Base-by-base conservation (phyloP, 2,329 filamentous ascomycete genomes). In the Bipolaris sorokiniana region DNA sequence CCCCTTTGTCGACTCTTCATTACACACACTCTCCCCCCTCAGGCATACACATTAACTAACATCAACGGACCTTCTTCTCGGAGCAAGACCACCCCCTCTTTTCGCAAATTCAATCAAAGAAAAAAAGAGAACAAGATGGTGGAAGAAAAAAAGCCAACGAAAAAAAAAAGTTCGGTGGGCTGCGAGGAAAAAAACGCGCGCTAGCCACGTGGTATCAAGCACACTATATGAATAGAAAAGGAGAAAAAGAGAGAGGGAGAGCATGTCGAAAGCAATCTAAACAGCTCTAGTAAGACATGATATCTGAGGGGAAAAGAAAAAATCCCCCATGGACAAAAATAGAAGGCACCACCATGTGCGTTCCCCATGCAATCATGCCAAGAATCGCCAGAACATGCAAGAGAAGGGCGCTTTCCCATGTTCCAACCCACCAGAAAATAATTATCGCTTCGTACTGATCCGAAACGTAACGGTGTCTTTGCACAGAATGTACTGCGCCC, bases 121-220 rank as follows among this genome's bases (percentile, higher is more conserved):
- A 20, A 36, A 33, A 7, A 37, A 36, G n/a, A 16, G 37, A 37
- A 15, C 13, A 34, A 34, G 15, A 46, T 48, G 20, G 36, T 10
- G 22, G 33, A 13, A 1, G 16, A 23, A 47, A 16, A 22, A 52
- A 52, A 42, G 20, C n/a, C 31, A 54, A 42, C 10, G 28, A 28
- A 38, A 51, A 44, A 10, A 42, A 41, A 49, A 13, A 22, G 36
- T 51, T 49, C 44, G 36, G 42, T 45, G 52, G 56, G 52, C 56
- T 45, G 52, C 51, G 41, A 26, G 22, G 9, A 20, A 45, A 28
- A 28, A 28, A 33, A 20, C 9, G 33, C 33, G 50, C 56, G 52
- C 56, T 44, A 51, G 52, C 56, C 56, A 20, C 52, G 52, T 59
- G 56, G 52, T 59, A 59, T 59, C 52, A 56, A 59, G 47, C 46